Evolutionary conservation across 441 rosid genomes (phyloP), one percentile per base, ranked within the genome.

Genomic region (Aleurites moluccanus): DNA sequence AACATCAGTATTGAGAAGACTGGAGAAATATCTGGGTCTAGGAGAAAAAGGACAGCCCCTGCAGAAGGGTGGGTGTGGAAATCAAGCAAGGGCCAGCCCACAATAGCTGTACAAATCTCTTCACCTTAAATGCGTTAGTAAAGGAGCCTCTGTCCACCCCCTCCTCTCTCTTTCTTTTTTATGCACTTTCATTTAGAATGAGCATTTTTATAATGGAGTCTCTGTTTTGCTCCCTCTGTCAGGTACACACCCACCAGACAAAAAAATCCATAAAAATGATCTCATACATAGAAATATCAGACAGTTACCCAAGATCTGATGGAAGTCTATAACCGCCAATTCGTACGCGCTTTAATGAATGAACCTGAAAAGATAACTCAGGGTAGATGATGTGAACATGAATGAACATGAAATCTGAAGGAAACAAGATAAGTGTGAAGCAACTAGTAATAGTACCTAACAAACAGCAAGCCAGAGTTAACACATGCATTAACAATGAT

Each of bases 261-360:
- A 65, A 3, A 3, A 27, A 57, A 25, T 21, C 60, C 50, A 21
- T 4, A 67, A 59, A 73, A 13, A 28, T 33, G 55, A 6, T 57
- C 67, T 33, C 20, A 13, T 14, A 52, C 23, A 73, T 28, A 62
- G 49, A 67, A 40, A 59, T 44, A 35, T 71, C 38, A 49, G 21
- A 71, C 21, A 68, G 63, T 79, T 87, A 95, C 99, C 97, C 92
- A 52, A 95, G 93, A 83, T 90, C 94, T 76, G 97, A 69, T 64
- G 98, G 94, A 78, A 94, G 96, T 77, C 94, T 88, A 85, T 85
- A 92, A 75, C 97, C 92, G 75, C 98, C 98, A 16, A 94, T 91
- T 45, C 92, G 86, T 21, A 91, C 74, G 67, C 94, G 91, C 84
- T 94, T 94, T 67, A 92, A 79, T 21, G 98, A 81, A 77, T 91